phyloP scores from a whole-genome alignment of 2,329 filamentous ascomycete genomes.

The Teratosphaeria pseudoeucalypti region DNA sequence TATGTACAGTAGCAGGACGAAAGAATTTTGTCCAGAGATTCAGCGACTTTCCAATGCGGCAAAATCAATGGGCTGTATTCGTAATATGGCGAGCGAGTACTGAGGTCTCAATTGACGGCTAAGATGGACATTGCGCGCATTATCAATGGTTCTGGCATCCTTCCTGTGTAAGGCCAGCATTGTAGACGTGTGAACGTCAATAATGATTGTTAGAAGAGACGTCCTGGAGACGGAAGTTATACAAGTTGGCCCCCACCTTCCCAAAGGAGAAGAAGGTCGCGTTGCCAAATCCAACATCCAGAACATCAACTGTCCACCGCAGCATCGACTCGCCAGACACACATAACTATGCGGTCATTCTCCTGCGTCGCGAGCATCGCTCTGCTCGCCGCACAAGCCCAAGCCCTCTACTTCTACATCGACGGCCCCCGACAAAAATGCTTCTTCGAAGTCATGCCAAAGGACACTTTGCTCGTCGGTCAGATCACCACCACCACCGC shows the following conservation, averaged over 20 bases:
- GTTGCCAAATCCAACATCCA: neutral
- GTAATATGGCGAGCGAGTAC: too few species aligned
- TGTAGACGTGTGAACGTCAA: neutral
- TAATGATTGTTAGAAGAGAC: neutral
- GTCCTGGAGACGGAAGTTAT: neutral
- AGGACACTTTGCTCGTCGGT: slow-evolving; percentile 92
- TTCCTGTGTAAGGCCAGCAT: neutral
- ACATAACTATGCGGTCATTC: slow-evolving; percentile 17
- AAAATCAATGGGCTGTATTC: too few species aligned
- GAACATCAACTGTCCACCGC: neutral
- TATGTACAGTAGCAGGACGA: too few species aligned
- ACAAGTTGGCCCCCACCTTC: neutral
- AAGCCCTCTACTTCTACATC: slow-evolving; percentile 92
- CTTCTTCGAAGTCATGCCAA: slow-evolving; percentile 96
- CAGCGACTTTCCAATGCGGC: too few species aligned
- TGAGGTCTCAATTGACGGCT: too few species aligned
- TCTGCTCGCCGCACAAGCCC: slow-evolving; percentile 47
- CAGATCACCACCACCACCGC: neutral
- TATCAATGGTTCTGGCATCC: too few species aligned
- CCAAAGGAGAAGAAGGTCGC: neutral
- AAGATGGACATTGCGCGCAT: too few species aligned
- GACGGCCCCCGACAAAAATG: slow-evolving; percentile 79
- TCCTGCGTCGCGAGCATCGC: slow-evolving; percentile 16
- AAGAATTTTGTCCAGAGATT: too few species aligned
- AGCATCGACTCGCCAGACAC: neutral